Conservation (phyloP, 2,329 filamentous ascomycete genomes). For the Taxawa tesnikishii region DNA sequence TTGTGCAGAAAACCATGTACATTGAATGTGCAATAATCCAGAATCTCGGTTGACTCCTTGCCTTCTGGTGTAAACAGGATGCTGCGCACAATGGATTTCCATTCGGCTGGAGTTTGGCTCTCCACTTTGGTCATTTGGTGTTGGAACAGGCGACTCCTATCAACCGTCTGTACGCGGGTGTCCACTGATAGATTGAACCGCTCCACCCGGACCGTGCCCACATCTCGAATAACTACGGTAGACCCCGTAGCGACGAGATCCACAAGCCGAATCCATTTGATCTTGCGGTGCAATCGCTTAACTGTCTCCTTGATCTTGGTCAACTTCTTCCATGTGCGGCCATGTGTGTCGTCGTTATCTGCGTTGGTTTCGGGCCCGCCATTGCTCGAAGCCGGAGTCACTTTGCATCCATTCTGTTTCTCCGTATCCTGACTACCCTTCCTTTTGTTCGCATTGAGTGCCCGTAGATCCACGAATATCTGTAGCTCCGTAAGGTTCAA, state of each 20-base stretch:
- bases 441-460: conserved; percentile 33
- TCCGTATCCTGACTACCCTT: conserved; percentile 3
- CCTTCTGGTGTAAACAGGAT: conserved; percentile 81
- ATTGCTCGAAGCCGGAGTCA: conserved; percentile 8
- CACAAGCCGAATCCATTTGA: conserved; percentile 80
- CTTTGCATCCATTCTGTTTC: conserved; percentile 8
- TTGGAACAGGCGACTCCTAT: conserved; percentile 78
- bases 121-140: conserved; percentile 55
- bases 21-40: conserved; percentile 81
- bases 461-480: conserved; percentile 66
- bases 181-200: conserved; percentile 79
- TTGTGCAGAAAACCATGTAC: conserved; percentile 84
- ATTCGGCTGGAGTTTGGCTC: conserved; percentile 71
- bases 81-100: conserved; percentile 78
- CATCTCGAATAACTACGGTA: conserved; percentile 62
- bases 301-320: conserved; percentile 71
- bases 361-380: background rate
- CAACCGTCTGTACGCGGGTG: conserved; percentile 81
- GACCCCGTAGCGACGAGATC: conserved; percentile 79
- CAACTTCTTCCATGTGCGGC: conserved; percentile 60
- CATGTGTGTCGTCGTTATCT: conserved; percentile 7
- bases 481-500: conserved; percentile 76
- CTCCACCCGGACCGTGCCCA: conserved; percentile 76
- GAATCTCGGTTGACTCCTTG: conserved; percentile 69
- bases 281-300: conserved; percentile 73